Conservation (phyloP, 1,139 yeast genomes). For the Debaryomyces udenii region DNA sequence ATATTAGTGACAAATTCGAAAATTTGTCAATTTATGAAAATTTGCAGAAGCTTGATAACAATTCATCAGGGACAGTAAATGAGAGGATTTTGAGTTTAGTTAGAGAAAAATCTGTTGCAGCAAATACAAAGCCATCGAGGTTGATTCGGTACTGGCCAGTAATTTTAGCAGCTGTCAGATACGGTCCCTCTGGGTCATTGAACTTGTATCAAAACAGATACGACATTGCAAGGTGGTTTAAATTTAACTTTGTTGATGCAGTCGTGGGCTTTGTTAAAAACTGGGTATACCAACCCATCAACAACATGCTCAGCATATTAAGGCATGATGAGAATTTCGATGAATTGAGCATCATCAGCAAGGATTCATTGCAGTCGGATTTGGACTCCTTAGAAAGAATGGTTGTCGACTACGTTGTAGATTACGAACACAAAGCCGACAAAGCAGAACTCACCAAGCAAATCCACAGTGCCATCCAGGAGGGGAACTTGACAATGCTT, state of each 20-base stretch:
- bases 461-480: conserved; percentile 48
- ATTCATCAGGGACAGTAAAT: not conserved
- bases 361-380: conserved; percentile 78
- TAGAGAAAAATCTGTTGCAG: conserved; percentile 2
- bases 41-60: conserved; percentile 2
- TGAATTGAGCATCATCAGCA: conserved; percentile 74
- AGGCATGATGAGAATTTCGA: conserved; percentile 71
- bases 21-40: conserved; percentile 3
- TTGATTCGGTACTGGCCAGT: conserved; percentile 72
- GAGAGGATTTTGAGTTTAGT: conserved; percentile 5
- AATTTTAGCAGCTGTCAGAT: conserved; percentile 36
- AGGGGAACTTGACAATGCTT: conserved; percentile 78
- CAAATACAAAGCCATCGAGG: conserved; percentile 44
- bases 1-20: conserved; percentile 1
- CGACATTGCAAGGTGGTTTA: conserved; percentile 58
- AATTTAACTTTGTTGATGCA: conserved; percentile 64
- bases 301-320: conserved; percentile 73
- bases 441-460: conserved; percentile 24
- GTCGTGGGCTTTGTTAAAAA: conserved; percentile 67
- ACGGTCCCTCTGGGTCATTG: conserved; percentile 54
- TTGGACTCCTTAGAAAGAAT: conserved; percentile 80
- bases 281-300: conserved; percentile 83
- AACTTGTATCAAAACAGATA: conserved; percentile 53
- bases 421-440: conserved; percentile 31
- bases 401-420: conserved; percentile 75